Evolutionary conservation across 1,139 yeast species (phyloP), one percentile per base, ranked within the genome.

Genomic region (Magnusiomyces magnusii): DNA sequence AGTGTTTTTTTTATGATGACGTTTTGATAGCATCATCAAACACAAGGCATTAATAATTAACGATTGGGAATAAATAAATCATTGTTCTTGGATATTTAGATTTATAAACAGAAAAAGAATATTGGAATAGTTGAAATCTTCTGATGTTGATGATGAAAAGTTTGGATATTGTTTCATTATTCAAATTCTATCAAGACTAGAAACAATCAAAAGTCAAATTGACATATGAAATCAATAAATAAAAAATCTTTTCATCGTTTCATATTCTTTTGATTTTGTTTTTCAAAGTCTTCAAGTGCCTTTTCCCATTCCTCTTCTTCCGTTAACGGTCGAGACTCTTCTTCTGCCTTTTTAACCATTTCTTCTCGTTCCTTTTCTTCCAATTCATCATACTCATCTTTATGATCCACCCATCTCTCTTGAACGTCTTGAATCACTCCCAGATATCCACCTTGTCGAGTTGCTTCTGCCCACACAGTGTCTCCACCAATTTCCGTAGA

Each of bases 401-500:
- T 93, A 64, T 84, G 79, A 60, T 90, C 97, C 15, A 95, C 82
- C 99, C 99, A 95, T 62, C 99, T 78, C 65, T 95, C 99, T 66
- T 95, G 99, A 5, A 91, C 82, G 69, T 92, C 97, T 5, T 85
- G 77, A 56, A 77, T 78, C 2, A 80, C 82, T 0, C 79, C 77
- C 21, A 71, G 63, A 57, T 76, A 73, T 1, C 91, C 88, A 3
- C 85, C 83, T 66, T 88, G 93, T 63, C 99, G 79, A 0, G 93
- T 81, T 0, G 97, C 97, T 66, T 92, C 97, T 19, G 92, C 87
- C 99, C 99, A 95, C 2, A 93, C 84, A 0, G 95, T 82, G 70
- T 95, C 99, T 21, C 98, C 98, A 2, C 97, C 97, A 17, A 92
- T 79, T 66, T 95, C 99, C 41, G 91, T 87, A 1, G 91, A 76